Base-by-base conservation (phyloP, 139 green algal genomes). In the Haematococcus sp. region DNA sequence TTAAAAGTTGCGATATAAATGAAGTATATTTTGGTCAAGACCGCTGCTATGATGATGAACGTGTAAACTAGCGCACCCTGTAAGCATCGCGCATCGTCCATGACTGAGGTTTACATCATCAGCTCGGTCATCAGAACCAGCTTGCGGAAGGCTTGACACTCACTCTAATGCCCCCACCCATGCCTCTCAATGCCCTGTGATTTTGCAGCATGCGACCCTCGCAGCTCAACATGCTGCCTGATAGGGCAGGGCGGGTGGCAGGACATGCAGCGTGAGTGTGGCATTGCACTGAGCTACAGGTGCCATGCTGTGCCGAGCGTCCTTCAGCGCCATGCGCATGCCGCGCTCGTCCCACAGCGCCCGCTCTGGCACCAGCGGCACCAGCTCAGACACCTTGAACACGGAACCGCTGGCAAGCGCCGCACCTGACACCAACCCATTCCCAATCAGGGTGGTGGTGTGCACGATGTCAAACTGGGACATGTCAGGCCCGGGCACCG, bases 291-390 rank as follows among this genome's bases (percentile, higher is more conserved):
- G 23, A n/a, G 58, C 58, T 16, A 65, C 58, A 34, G 58, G 23
- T 30, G 28, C 58, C 15, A 4, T 65, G 58, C 58, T 65, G 58
- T 65, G 58, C 58, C 58, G 23, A 9, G 23, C n/a, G 25, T 65
- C 58, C n/a, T 65, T 30, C 23, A 65, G 58, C n/a, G 58, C 58
- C 58, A 65, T 65, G 58, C 58, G 58, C 58, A 65, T 4, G n/a
- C 58, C 58, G 9, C n/a, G 23, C 23, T 33, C 58, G 34, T 65
- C 58, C 58, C 58, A 65, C 58, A 65, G 11, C 11, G 58, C 58
- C 17, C n/a, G 58, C 58, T 65, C 58, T 40, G 58, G 58, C 11
- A 65, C 17, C n/a, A 65, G 34, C 3, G 58, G 17, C 23, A 65
- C 58, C 58, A 32, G 52, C 25, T 65, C 58, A 4, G 28, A 40